These are phyloP conservation scores for Pistacia vera DNA, from an alignment of 345 rosid genomes.

Conservation along the genomic window DNA sequence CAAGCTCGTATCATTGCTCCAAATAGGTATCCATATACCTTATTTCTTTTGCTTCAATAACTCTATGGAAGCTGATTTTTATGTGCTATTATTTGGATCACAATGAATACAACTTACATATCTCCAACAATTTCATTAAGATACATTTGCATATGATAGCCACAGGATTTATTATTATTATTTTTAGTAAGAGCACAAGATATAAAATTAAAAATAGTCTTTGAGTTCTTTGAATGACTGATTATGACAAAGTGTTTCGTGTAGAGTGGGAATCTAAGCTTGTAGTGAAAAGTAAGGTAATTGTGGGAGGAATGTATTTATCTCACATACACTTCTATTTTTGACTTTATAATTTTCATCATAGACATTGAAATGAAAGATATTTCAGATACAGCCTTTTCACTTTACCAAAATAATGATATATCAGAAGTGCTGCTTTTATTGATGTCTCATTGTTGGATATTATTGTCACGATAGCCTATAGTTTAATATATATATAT, in stretches of 20 bases:
- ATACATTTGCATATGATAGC: background rate
- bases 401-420: background rate
- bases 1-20: too few species aligned
- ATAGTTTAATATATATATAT: background rate
- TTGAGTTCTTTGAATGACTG: background rate
- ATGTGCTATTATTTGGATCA: background rate
- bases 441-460: background rate
- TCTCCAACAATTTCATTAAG: background rate
- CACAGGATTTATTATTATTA: background rate
- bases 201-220: too few species aligned
- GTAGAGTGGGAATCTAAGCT: too few species aligned
- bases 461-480: background rate
- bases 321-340: background rate
- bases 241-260: background rate
- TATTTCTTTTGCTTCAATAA: background rate
- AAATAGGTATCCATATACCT: conserved; percentile 46
- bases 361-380: background rate
- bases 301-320: too few species aligned
- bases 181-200: too few species aligned
- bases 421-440: background rate
- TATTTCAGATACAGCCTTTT: too few species aligned
- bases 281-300: too few species aligned
- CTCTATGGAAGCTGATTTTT: background rate
- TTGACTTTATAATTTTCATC: background rate
- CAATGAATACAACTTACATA: background rate